A percentile compares a stretch with the other conserved stretches of the same genome.
These are phyloP conservation scores for Parafenestella ontariensis DNA, from an alignment of 2,329 filamentous ascomycete genomes.

Conservation along the genomic window DNA sequence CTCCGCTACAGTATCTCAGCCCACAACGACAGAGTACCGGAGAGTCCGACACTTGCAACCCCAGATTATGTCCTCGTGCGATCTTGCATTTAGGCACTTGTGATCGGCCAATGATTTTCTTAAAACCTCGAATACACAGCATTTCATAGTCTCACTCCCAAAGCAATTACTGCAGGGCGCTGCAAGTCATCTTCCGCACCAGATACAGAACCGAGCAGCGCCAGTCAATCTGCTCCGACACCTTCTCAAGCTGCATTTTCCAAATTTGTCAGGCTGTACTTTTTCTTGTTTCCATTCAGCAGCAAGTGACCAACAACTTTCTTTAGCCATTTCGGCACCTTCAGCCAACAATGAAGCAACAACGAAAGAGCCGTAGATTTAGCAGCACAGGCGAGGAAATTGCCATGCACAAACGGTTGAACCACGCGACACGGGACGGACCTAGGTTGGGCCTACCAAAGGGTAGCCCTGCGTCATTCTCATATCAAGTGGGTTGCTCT, in stretches of 20 bases:
- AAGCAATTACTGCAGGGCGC: slow-evolving; percentile 6
- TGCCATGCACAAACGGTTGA: slow-evolving; percentile 14
- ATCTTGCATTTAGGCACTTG: slow-evolving; percentile 18
- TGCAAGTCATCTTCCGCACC: slow-evolving; percentile 24
- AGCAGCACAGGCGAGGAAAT: background rate
- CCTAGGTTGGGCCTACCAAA: slow-evolving; percentile 4
- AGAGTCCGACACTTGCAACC: slow-evolving; percentile 6
- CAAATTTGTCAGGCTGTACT: no score
- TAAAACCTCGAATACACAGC: background rate
- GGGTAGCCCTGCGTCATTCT: slow-evolving; percentile 11
- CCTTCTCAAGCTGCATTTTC: slow-evolving; percentile 6
- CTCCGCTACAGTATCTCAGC: background rate
- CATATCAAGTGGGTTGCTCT: slow-evolving; percentile 5
- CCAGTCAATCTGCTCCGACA: slow-evolving; percentile 2
- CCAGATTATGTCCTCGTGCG: slow-evolving; percentile 8
- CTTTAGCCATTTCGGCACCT: background rate
- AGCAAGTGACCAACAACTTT: background rate
- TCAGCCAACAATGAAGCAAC: background rate
- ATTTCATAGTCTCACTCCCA: slow-evolving; percentile 2
- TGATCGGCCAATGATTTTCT: slow-evolving; percentile 10
- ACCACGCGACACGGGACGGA: slow-evolving; percentile 25
- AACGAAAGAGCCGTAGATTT: background rate
- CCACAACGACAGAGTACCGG: slow-evolving; percentile 2
- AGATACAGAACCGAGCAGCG: slow-evolving; percentile 13
- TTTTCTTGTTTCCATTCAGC: slow-evolving; percentile 1